Base-by-base conservation (phyloP, 1,139 yeast species). In the Kodamaea suecica region DNA sequence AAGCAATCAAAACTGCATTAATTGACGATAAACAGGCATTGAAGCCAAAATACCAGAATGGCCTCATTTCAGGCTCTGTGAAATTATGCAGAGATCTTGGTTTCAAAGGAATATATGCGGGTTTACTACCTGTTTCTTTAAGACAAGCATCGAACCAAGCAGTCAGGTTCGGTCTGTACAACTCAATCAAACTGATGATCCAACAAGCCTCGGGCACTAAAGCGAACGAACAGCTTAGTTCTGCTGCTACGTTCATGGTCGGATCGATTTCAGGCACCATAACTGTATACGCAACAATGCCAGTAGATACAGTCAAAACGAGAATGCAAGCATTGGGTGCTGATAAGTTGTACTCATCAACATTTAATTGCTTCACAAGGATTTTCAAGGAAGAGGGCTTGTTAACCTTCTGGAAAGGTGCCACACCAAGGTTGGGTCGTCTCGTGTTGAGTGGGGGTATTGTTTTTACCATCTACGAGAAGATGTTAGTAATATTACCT, bases 71-170 rank as follows among this genome's bases (percentile, higher is more conserved):
- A 20, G 92, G 90, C 2, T 67, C 87, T 1, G 52, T 79, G 33
- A 71, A 70, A 48, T 70, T 90, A 43, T 66, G 87, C 34, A 68
- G 67, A 41, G 97, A 92, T 55, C 69, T 85, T 56, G 97, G 97
- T 1, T 48, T 90, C 37, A 71, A 67, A 33, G 97, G 97, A 0
- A 71, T 92, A 29, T 92, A 92, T 54, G 80, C 90, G 27, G 98
- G 97, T 24, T 72, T 92, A 5, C 68, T 90, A 7, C 97, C 98
- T 0, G 97, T 92, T 7, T 85, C 97, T 0, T 66, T 90, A 70
- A 78, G 98, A 54, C 98, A 92, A 60, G 97, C 97, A 6, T 82
- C 97, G 5, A 92, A 92, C 58, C 95, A 87, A 49, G 95, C 95
- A 4, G 97, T 92, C 6, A 76, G 98, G 49, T 70, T 92, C 45